These are phyloP conservation scores for Lotus japonicus DNA, from an alignment of 306 rosid genomes.

Conservation along the genomic window DNA sequence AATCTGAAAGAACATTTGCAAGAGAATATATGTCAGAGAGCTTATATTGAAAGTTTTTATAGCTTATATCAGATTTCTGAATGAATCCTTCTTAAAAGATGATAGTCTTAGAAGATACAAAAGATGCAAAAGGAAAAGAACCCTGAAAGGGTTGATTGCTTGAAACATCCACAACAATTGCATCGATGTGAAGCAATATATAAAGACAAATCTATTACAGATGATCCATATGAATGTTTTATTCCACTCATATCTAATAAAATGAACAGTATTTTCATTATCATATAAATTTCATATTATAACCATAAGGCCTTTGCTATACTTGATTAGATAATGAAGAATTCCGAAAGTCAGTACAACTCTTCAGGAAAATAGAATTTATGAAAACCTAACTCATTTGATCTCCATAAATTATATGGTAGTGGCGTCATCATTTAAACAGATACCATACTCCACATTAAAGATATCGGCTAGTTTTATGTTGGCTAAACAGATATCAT, in stretches of 20 bases:
- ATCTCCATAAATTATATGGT: conserved; percentile 3
- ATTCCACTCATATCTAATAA: not conserved
- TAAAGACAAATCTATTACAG: not conserved
- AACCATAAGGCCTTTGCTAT: not conserved
- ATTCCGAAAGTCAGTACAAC: not conserved
- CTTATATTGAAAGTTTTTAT: not conserved
- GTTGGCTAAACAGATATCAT: conserved; percentile 14
- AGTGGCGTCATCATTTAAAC: conserved; percentile 16
- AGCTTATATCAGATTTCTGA: conserved; percentile 12
- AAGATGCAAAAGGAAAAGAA: not conserved
- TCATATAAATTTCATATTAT: no score
- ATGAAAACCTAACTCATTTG: conserved; percentile 4
- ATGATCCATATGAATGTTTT: not conserved
- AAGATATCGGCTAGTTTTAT: no score
- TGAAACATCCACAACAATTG: not conserved
- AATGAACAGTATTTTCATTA: no score
- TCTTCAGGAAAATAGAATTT: not conserved
- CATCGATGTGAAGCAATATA: not conserved
- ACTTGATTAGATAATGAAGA: conserved; percentile 10
- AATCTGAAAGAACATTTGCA: conserved; percentile 7
- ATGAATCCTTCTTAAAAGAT: conserved; percentile 2
- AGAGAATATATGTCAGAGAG: conserved; percentile 17
- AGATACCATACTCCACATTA: not conserved
- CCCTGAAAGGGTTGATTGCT: not conserved
- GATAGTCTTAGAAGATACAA: no score